These are phyloP conservation scores for Houttuynia cordata DNA, from an alignment of 164 flowering plant genomes.

Conservation along the genomic window DNA sequence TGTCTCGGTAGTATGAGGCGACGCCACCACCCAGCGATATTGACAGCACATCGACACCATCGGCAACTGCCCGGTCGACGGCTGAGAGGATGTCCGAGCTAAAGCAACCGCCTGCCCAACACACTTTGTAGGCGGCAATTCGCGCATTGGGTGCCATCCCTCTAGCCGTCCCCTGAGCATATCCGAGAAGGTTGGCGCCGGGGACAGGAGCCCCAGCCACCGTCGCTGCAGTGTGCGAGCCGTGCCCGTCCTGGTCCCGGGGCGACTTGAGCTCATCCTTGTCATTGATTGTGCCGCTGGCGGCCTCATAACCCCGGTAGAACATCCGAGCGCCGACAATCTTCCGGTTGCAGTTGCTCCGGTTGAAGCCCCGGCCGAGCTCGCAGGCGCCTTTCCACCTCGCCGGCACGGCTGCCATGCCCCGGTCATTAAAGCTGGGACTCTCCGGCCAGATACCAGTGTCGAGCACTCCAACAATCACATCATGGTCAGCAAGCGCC, in stretches of 20 bases:
- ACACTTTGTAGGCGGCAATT: slow-evolving; percentile 73
- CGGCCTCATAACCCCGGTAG: slow-evolving; percentile 63
- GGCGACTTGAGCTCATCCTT: slow-evolving; percentile 61
- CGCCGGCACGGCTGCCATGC: slow-evolving; percentile 37
- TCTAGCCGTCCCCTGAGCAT: slow-evolving; percentile 65
- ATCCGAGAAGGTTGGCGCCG: slow-evolving; percentile 67
- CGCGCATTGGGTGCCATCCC: slow-evolving; percentile 81
- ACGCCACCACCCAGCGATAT: slow-evolving; percentile 76
- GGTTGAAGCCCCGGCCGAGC: slow-evolving; percentile 28
- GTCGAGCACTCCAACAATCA: slow-evolving; percentile 74
- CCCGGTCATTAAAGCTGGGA: slow-evolving; percentile 61
- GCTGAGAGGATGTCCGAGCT: slow-evolving; percentile 81
- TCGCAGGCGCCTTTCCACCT: slow-evolving; percentile 73
- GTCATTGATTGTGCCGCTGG: slow-evolving; percentile 48
- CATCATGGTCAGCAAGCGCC: slow-evolving; percentile 29
- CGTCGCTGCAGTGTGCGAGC: slow-evolving; percentile 85
- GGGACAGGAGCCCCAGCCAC: slow-evolving; percentile 62
- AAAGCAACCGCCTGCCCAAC: slow-evolving; percentile 79
- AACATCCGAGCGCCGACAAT: slow-evolving; percentile 73
- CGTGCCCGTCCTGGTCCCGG: slow-evolving; percentile 88
- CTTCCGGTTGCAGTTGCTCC: slow-evolving; percentile 50
- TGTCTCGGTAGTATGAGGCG: slow-evolving; percentile 48
- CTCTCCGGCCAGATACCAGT: slow-evolving; percentile 92
- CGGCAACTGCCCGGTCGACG: slow-evolving; percentile 72
- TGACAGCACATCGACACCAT: slow-evolving; percentile 71